Base-by-base conservation (phyloP, 257 asterid genomes). In the Solanum ossicruentum region DNA sequence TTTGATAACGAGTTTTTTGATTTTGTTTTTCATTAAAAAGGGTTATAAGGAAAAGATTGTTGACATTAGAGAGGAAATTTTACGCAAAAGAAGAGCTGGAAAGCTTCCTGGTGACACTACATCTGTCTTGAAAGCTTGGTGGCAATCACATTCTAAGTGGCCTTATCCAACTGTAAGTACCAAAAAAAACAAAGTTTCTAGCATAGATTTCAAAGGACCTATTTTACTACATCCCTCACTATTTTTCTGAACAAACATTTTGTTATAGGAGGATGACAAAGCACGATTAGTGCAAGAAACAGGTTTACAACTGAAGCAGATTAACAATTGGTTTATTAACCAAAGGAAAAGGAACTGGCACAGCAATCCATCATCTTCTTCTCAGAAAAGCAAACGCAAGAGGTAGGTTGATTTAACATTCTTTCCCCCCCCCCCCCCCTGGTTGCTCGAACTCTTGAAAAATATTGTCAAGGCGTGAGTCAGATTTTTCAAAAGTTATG, bases 331-430 rank as follows among this genome's bases (percentile, higher is more conserved):
- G 98, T 95, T 95, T 93, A 95, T 95, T 91, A 95, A 95, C 91
- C 98, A 95, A 87, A 85, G 98, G 86, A 95, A 95, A 85, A 94
- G 99, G 90, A 95, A 95, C 66, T 95, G 99, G 99, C 98, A 95
- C 83, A 95, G 91, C 92, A 94, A 94, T 79, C 92, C 97, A 81
- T 94, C 99, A 0, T 88, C 98, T 0, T 94, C 99, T 82, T 87
- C 98, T 61, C 97, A 90, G 84, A 95, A 95, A 82, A 95, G 95
- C 97, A 95, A 95, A 85, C 91, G 99, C 85, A 95, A 93, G 92
- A 94, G 93, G 99, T 94, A 89, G 57, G 70, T 13, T 17, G 5
- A 39, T 49, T 32, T 32, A 61, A 10, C 81, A 58, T 78, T 61
- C 83, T 2, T 28, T 0, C 32, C 32, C 32, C 12, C 11, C 36